A percentile compares a stretch with the other conserved stretches of the same genome.
phyloP scores from a whole-genome alignment of 179 eudicot genomes.

The Drosera spatulata region DNA sequence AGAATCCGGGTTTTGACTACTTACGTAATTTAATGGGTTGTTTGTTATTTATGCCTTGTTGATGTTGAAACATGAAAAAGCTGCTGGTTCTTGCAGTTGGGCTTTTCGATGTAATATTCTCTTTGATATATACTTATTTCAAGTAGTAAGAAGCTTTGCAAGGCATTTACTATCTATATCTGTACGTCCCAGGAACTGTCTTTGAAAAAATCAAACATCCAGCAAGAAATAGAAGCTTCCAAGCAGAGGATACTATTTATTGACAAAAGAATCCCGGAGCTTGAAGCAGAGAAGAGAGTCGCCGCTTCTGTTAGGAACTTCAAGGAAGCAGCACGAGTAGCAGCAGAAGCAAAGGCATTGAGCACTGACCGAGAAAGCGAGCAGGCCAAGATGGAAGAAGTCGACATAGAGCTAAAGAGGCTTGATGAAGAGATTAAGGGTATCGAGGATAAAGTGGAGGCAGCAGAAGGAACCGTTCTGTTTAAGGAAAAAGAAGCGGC shows the following conservation, averaged over 20 bases:
- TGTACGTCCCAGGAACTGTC: constrained; percentile 36
- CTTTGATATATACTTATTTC: no score
- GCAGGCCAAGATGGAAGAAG: constrained; percentile 32
- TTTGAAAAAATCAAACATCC: constrained; percentile 49
- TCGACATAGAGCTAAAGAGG: constrained; percentile 23
- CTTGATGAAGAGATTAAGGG: constrained; percentile 37
- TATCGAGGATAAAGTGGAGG: constrained; percentile 32
- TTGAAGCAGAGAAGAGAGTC: constrained; percentile 78
- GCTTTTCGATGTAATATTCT: no score
- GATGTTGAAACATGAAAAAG: no score
- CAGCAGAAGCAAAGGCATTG: constrained; percentile 57
- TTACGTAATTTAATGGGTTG: no score
- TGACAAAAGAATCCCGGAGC: constrained; percentile 65
- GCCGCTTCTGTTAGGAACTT: constrained; percentile 74
- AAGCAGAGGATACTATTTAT: constrained; percentile 58
- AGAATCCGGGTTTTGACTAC: no score
- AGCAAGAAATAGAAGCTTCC: constrained; percentile 40
- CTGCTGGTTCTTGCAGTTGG: no score
- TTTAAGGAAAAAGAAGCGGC: constrained; percentile 53
- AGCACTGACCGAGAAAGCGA: constrained; percentile 42
- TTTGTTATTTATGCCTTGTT: no score
- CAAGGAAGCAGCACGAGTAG: constrained; percentile 73
- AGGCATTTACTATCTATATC: constrained; percentile 6
- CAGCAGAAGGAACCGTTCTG: constrained; percentile 36
- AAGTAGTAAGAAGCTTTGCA: neutral